phyloP scores from a whole-genome alignment of 1,284 basidiomycete species.

The Heimioporus retisporus region DNA sequence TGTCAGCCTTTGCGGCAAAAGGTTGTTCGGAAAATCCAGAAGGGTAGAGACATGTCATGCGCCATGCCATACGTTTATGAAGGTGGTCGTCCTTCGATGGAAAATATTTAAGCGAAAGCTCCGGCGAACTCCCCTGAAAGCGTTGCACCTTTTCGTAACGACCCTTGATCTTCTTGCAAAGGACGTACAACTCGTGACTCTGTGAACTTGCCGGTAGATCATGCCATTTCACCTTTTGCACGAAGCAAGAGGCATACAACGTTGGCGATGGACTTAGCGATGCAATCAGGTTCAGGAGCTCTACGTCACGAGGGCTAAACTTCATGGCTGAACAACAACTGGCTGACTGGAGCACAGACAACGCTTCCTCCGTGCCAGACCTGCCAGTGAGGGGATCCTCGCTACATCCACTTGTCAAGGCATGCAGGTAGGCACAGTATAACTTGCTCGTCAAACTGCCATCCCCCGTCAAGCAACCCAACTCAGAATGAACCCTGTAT shows the following conservation, averaged over 20 bases:
- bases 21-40: slow-evolving; percentile 13
- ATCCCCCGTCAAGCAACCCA: slow-evolving; percentile 51
- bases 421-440: slow-evolving; percentile 57
- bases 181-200: slow-evolving; percentile 42
- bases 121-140: slow-evolving; percentile 4
- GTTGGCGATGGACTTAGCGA: slow-evolving; percentile 46
- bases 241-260: slow-evolving; percentile 53
- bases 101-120: slow-evolving; percentile 11
- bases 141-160: slow-evolving; percentile 39
- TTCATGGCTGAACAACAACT: slow-evolving; percentile 51
- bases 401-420: slow-evolving; percentile 51
- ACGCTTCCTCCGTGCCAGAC: slow-evolving; percentile 59
- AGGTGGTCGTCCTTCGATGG: slow-evolving; percentile 18
- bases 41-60: slow-evolving; percentile 25
- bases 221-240: slow-evolving; percentile 47
- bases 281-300: slow-evolving; percentile 48
- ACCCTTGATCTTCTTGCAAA: slow-evolving; percentile 41
- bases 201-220: slow-evolving; percentile 40
- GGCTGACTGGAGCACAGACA: slow-evolving; percentile 50
- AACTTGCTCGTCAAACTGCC: slow-evolving; percentile 47
- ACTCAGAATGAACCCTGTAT: slow-evolving; percentile 51
- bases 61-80: slow-evolving; percentile 22
- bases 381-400: slow-evolving; percentile 57
- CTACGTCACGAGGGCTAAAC: slow-evolving; percentile 40
- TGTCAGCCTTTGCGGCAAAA: no score